Evolutionary conservation across 306 rosid genomes (phyloP).

Genomic region (Urtica urens): DNA sequence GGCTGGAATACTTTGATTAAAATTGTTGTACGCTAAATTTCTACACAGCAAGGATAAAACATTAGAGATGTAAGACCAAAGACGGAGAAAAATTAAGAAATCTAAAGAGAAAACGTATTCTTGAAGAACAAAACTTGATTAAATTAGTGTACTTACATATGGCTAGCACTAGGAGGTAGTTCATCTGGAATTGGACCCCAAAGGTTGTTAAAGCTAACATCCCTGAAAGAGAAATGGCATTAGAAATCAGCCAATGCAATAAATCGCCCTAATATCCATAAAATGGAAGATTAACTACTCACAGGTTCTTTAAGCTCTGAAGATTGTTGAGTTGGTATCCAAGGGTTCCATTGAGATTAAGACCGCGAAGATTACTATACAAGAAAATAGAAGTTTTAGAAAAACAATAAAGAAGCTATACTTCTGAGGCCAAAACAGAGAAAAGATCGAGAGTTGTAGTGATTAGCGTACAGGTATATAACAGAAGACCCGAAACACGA

Average conservation of each 20-base stretch:
- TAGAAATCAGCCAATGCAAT: conserved; percentile 16
- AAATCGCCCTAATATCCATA: not conserved
- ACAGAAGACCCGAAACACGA: conserved; percentile 68
- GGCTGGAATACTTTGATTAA: conserved; percentile 50
- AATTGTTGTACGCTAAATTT: conserved; percentile 69
- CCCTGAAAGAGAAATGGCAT: conserved; percentile 40
- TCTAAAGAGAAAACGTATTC: not conserved
- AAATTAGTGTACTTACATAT: conserved; percentile 33
- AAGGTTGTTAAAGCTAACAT: conserved; percentile 64
- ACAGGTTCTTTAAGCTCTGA: conserved; percentile 61
- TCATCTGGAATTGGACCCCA: conserved; percentile 55
- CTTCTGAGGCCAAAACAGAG: not conserved
- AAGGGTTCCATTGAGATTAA: conserved; percentile 67
- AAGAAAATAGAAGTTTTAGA: too few relatives aligned
- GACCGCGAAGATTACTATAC: conserved; percentile 61
- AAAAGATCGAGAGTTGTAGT: conserved; percentile 2
- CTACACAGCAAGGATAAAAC: conserved; percentile 26
- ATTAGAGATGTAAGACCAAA: not conserved
- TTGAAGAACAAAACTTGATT: not conserved
- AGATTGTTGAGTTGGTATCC: conserved; percentile 51
- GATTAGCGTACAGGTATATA: conserved; percentile 60
- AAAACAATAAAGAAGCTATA: too few relatives aligned
- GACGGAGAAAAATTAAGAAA: not conserved
- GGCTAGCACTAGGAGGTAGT: conserved; percentile 77
- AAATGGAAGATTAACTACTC: conserved; percentile 24